phyloP scores from a whole-genome alignment of 805 yeast genomes.

The Saturnispora sanitii region DNA sequence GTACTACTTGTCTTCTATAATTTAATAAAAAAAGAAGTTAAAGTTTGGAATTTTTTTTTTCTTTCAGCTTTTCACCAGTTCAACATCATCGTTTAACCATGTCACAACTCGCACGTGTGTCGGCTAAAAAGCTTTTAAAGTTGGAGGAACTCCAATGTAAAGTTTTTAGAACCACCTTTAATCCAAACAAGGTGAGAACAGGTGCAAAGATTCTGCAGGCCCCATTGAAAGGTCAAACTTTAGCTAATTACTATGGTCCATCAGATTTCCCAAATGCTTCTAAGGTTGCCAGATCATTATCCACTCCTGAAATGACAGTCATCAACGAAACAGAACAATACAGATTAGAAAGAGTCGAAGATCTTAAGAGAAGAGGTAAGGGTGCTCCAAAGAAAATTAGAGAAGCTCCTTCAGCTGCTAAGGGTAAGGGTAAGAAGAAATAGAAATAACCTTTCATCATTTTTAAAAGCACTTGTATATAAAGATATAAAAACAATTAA shows the following conservation, averaged over 20 bases:
- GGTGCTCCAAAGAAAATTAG: constrained; percentile 77
- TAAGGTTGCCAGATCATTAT: constrained; percentile 19
- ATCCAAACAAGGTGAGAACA: constrained; percentile 55
- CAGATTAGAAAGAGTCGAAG: constrained; percentile 53
- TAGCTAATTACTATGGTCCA: constrained; percentile 66
- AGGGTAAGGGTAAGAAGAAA: constrained; percentile 36
- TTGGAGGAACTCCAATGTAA: constrained; percentile 52
- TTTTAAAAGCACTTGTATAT: too few species aligned
- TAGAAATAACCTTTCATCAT: too few species aligned
- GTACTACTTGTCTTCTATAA: neutral
- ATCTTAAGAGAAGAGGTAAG: constrained; percentile 75
- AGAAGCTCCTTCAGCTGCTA: constrained; percentile 28
- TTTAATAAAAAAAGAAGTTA: neutral
- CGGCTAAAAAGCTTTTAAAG: constrained; percentile 37
- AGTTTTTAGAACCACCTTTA: constrained; percentile 61
- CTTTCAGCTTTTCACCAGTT: neutral
- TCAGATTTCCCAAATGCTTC: constrained; percentile 55
- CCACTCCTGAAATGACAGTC: constrained; percentile 30
- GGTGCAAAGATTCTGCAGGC: constrained; percentile 63
- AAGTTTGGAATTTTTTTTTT: neutral
- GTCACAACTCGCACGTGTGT: constrained; percentile 11
- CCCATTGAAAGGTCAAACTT: constrained; percentile 63
- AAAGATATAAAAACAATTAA: neutral
- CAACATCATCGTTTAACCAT: neutral
- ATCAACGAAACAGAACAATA: constrained; percentile 62